A percentile compares a stretch with the other conserved stretches of the same genome.
Conservation (phyloP, 495 filamentous ascomycete genomes). For the Penicillium coprophilum region DNA sequence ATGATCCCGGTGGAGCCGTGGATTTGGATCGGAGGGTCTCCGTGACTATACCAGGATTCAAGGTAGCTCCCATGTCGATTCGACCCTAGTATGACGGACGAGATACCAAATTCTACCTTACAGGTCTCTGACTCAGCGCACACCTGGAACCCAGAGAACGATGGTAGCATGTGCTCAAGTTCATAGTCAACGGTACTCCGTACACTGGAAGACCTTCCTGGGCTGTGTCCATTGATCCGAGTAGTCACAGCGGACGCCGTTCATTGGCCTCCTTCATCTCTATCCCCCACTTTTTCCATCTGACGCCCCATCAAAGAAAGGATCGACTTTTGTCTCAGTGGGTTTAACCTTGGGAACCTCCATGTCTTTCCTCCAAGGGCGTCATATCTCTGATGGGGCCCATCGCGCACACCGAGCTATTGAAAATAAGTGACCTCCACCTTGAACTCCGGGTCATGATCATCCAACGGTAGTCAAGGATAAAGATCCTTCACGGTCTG, state of each 20-base stretch:
- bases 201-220: no score
- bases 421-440: conserved; percentile 22
- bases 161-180: background rate
- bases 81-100: conserved; percentile 1
- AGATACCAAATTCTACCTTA: conserved; percentile 10
- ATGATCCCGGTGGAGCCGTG: conserved; percentile 26
- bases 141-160: background rate
- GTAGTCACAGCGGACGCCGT: background rate
- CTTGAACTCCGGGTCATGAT: conserved; percentile 7
- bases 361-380: background rate
- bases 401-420: conserved; percentile 18
- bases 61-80: conserved; percentile 1
- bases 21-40: conserved; percentile 5
- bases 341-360: background rate
- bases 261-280: background rate
- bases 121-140: conserved; percentile 1
- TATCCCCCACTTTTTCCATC: background rate
- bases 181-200: no score
- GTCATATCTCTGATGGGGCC: background rate
- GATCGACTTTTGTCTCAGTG: background rate
- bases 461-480: conserved; percentile 17
- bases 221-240: background rate
- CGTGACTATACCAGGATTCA: background rate
- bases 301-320: background rate
- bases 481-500: conserved; percentile 7